These are phyloP conservation scores for Candida gigantensis DNA, from an alignment of 1,139 yeast genomes.

Conservation along the genomic window DNA sequence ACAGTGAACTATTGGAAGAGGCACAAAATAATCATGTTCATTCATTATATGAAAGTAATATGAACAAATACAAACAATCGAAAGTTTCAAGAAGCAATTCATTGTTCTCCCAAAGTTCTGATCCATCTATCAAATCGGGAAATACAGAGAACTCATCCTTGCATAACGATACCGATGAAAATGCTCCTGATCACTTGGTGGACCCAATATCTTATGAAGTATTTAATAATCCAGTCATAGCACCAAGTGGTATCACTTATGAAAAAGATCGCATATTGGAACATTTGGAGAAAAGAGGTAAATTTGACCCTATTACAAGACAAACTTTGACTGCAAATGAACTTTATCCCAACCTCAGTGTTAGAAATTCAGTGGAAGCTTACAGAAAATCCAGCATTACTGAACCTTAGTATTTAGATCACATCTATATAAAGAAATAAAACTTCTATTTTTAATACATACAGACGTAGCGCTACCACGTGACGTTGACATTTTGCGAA, in stretches of 20 bases:
- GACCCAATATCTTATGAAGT: slow-evolving; percentile 52
- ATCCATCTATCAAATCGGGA: no score
- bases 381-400: slow-evolving; percentile 15
- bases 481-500: no score
- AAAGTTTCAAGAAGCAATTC: slow-evolving; percentile 5
- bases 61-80: slow-evolving; percentile 5
- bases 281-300: slow-evolving; percentile 18
- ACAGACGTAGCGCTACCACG: no score
- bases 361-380: slow-evolving; percentile 41
- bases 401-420: background rate
- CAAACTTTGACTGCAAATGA: slow-evolving; percentile 36
- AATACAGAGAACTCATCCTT: slow-evolving; percentile 5
- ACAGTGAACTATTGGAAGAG: slow-evolving; percentile 21
- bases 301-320: slow-evolving; percentile 26
- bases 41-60: slow-evolving; percentile 13
- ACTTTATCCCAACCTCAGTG: slow-evolving; percentile 43
- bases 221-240: slow-evolving; percentile 49
- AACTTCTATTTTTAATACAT: no score
- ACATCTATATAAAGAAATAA: background rate
- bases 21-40: slow-evolving; percentile 23
- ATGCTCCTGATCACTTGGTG: slow-evolving; percentile 44
- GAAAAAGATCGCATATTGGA: slow-evolving; percentile 30
- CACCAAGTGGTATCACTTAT: slow-evolving; percentile 51
- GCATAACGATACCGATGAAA: no score
- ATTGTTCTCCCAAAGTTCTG: slow-evolving; percentile 1